Base-by-base conservation (phyloP, 495 filamentous ascomycete genomes). In the Penicillium turbatum region DNA sequence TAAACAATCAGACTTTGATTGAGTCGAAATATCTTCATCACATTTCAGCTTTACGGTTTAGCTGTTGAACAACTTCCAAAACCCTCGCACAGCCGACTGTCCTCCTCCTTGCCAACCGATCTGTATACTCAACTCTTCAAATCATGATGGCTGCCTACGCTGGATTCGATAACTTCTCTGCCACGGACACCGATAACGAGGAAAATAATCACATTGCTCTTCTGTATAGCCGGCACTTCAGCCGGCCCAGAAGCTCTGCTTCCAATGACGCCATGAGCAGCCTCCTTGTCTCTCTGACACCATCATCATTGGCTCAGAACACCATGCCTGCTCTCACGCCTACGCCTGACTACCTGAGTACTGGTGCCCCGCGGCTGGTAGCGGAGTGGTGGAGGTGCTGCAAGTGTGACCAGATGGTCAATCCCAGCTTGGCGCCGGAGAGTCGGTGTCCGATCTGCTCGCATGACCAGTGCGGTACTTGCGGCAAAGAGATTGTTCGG, bases 321-420 rank as follows among this genome's bases (percentile, higher is more conserved):
- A 8, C 16, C 5, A 21, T 41, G 19, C 11, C 37, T 27, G 2
- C 15, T 0, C 15, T 51, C 12, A 19, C 37, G 13, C 11, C 15
- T 26, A n/a, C 48, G 10, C 15, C 36, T 5, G 45, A 32, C 3
- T 34, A 13, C 37, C 27, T 51, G 3, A 31, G 34, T 13, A 54
- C 34, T 2, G 35, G 41, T 1, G 15, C 42, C 13, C 32, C 35
- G 5, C 36, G 27, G n/a, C 24, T 38, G 26, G 35, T 26, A 21
- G 2, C 24, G 10, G 11, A 15, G 16, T 54, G 51, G 51, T 48
- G 43, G 51, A 32, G 2, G 12, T 54, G 51, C 42, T 54, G 51
- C 15, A 5, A 6, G 0, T 54, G 51, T 12, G 4, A 15, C 0
- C 24, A 54, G 10, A 8, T 54, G 27, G 43, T 39, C 26, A 54